Evolutionary conservation across 345 rosid genomes (phyloP), one percentile per base, ranked within the genome.

Genomic region (Moricandia arvensis): DNA sequence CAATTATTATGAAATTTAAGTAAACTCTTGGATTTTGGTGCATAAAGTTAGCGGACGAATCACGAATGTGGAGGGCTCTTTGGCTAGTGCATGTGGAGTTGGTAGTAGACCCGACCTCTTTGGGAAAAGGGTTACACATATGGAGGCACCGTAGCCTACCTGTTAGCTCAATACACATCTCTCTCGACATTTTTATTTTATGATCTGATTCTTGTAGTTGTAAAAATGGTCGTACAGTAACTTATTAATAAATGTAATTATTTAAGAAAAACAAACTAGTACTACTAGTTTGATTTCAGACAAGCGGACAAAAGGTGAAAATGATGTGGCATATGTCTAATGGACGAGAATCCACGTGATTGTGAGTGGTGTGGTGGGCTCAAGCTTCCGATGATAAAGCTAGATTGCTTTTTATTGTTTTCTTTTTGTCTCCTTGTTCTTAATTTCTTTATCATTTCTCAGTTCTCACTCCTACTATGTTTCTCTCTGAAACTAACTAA

Each of bases 341-440:
- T 70, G 74, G 58, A 63, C 47, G 0, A 0, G 15, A 62, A 69
- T 38, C 73, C 81, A 79, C 79, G 82, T 80, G 85, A 79, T 67
- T 66, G 67, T 35, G 65, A 49, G 13, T 74, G 74, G 68, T 66
- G 55, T 4, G 57, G 35, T 77, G 81, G 82, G 77, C 59, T 79
- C 75, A 66, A 12, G 49, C n/a, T 54, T 66, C 81, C 81, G 59
- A 59, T 10, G 68, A 66, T 72, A 72, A 78, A 72, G 77, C 81
- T 38, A 51, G 9, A 8, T 63, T 78, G 77, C 35, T 72, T 78
- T 78, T 78, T 72, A 1, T 58, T 71, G 76, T 35, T 59, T 66
- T 77, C 67, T 68, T n/a, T n/a, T n/a, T 78, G 81, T 72, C 80
- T 71, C 63, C 63, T 33, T 27, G 12, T 65, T 26, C n/a, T n/a